Evolutionary conservation across 2,329 filamentous ascomycete genomes (phyloP).

Genomic region (Metarhizium anisopliae): DNA sequence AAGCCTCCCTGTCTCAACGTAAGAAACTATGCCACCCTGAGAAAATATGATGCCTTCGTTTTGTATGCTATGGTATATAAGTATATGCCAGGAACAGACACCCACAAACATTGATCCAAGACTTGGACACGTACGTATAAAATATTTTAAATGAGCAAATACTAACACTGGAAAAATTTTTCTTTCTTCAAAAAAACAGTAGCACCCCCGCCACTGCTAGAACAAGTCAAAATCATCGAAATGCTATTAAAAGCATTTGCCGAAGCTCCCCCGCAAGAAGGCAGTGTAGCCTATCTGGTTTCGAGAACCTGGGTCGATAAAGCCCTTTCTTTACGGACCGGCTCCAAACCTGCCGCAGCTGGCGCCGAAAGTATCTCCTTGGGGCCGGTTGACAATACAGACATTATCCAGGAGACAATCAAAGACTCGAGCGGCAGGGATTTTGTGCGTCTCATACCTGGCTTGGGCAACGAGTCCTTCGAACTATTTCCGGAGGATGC

Average conservation of each 20-base stretch:
- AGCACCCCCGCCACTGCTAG: slow-evolving; percentile 30
- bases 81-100: neutral
- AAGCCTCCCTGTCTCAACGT: slow-evolving; percentile 1
- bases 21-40: neutral
- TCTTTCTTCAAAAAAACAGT: neutral
- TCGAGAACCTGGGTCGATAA: slow-evolving; percentile 71
- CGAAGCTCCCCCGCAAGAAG: slow-evolving; percentile 52
- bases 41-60: neutral
- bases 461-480: slow-evolving; percentile 60
- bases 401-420: slow-evolving; percentile 60
- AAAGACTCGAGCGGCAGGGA: slow-evolving; percentile 38
- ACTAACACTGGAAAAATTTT: slow-evolving; percentile 1
- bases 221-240: slow-evolving; percentile 67
- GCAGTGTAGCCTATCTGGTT: slow-evolving; percentile 68
- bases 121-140: neutral
- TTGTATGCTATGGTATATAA: neutral
- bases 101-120: too few relatives aligned
- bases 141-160: neutral
- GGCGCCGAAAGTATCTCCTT: slow-evolving; percentile 54
- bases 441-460: slow-evolving; percentile 68
- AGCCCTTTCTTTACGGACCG: slow-evolving; percentile 57
- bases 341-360: slow-evolving; percentile 45
- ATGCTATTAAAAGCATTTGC: slow-evolving; percentile 45
- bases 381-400: slow-evolving; percentile 80
- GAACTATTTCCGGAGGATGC: slow-evolving; percentile 69